A percentile compares a stretch with the other conserved stretches of the same genome.
Conservation (phyloP, 2,329 filamentous ascomycete genomes). For the Aspergillus sp. region DNA sequence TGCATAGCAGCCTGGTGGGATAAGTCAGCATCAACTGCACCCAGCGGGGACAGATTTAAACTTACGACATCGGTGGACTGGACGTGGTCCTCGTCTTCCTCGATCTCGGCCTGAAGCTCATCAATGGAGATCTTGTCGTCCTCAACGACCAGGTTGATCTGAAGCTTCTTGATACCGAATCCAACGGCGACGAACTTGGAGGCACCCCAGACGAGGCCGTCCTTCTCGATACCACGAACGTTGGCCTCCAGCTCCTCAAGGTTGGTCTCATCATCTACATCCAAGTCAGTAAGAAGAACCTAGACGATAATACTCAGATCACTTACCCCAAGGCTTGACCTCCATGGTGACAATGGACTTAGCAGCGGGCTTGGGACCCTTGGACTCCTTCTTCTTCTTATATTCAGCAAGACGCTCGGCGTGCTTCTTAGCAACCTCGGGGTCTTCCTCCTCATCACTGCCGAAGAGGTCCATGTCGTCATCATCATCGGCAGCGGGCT, state of each 20-base stretch:
- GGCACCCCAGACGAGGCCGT: slow-evolving; percentile 94
- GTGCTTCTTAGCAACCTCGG: slow-evolving; percentile 77
- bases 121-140: slow-evolving; percentile 90
- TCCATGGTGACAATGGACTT: slow-evolving; percentile 96
- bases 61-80: slow-evolving; percentile 85
- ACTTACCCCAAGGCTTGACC: slow-evolving; percentile 98
- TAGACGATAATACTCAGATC: not conserved
- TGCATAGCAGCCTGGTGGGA: slow-evolving; percentile 68
- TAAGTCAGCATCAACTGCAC: slow-evolving; percentile 16
- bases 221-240: slow-evolving; percentile 82
- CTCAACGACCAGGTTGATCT: slow-evolving; percentile 97
- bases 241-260: slow-evolving; percentile 77
- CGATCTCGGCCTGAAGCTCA: slow-evolving; percentile 85
- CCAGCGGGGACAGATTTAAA: slow-evolving; percentile 4
- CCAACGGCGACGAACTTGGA: slow-evolving; percentile 87
- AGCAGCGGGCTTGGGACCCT: slow-evolving; percentile 78
- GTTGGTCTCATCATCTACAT: slow-evolving; percentile 83
- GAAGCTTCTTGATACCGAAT: slow-evolving; percentile 98
- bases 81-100: slow-evolving; percentile 87
- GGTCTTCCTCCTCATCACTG: slow-evolving; percentile 88
- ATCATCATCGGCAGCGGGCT: slow-evolving; percentile 63
- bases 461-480: slow-evolving; percentile 93
- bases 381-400: slow-evolving; percentile 93
- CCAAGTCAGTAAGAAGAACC: slow-evolving; percentile 19
- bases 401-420: slow-evolving; percentile 92